phyloP scores from a whole-genome alignment of 2,329 filamentous ascomycete species.

The Aspergillus fumigatus region DNA sequence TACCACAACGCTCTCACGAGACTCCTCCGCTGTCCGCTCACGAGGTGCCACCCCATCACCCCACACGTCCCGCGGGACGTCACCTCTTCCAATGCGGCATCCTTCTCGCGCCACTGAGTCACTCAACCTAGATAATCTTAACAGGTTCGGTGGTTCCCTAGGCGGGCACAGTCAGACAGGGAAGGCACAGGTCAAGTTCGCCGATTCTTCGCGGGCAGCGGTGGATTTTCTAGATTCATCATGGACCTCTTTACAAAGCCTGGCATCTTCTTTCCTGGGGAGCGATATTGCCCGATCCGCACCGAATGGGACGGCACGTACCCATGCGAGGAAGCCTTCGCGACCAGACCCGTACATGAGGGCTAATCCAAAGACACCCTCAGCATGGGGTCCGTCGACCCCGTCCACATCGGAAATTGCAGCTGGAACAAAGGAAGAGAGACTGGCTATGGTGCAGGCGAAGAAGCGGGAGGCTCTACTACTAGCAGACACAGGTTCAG shows the following conservation, averaged over 20 bases:
- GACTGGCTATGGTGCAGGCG: constrained; percentile 43
- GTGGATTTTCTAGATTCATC: constrained; percentile 42
- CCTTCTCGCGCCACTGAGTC: constrained; percentile 30
- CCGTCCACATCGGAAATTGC: constrained; percentile 28
- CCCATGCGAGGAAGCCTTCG: constrained; percentile 35
- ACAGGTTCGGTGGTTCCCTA: constrained; percentile 19
- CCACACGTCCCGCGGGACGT: constrained; percentile 31
- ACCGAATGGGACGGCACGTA: constrained; percentile 23
- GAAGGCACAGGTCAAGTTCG: constrained; percentile 18
- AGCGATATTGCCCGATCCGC: constrained; percentile 30
- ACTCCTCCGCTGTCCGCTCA: constrained; percentile 34
- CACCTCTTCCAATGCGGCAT: constrained; percentile 37
- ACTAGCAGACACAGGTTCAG: constrained; percentile 38
- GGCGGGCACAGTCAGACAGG: constrained; percentile 20
- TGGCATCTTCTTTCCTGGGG: constrained; percentile 47
- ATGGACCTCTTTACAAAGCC: constrained; percentile 46
- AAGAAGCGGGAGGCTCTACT: constrained; percentile 46
- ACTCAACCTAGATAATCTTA: constrained; percentile 16
- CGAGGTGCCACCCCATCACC: constrained; percentile 40
- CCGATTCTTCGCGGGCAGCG: constrained; percentile 23
- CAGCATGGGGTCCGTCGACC: constrained; percentile 41
- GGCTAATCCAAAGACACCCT: constrained; percentile 20
- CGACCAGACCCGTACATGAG: constrained; percentile 28
- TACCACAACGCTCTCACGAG: constrained; percentile 21
- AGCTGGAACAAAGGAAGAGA: constrained; percentile 40